Base-by-base conservation (phyloP, 202 grass and related monocot species). In the Carex sylvatica region DNA sequence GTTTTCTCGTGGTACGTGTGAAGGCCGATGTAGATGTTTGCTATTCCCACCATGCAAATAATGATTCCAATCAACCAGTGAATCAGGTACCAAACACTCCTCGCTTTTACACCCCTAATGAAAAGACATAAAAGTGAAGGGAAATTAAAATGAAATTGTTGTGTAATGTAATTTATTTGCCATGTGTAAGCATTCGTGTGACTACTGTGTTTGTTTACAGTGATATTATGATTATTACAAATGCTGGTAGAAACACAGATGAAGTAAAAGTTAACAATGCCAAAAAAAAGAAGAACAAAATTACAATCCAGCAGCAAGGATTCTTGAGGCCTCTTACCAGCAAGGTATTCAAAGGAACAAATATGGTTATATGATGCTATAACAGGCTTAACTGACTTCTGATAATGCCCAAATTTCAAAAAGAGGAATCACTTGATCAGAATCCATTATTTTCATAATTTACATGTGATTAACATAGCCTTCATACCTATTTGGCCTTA, bases 21-120 rank as follows among this genome's bases (percentile, higher is more conserved):
- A 19, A 99, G 80, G 70, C 97, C 97, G 70, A 91, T 64, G 88
- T 92, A 99, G 6, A 96, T 70, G 79, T 99, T 96, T 85, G 91
- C 88, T 33, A 94, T 79, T 62, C 97, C 97, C 36, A 91, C 76
- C 0, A 88, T 86, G 87, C 93, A 96, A 61, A 92, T 60, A 6
- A 8, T 81, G 9, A 88, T 75, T 62, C 97, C 93, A 7, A 96
- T 87, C 2, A 94, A 1, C 93, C 93, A 99, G 85, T 99, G 97
- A 22, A 85, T 24, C 70, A 89, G 79, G 85, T 93, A 99, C 93
- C 97, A 99, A 6, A 82, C 86, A 81, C 91, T 88, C 85, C 97
- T 83, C n/a, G 65, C 18, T 72, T 86, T 96, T 6, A 83, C 70
- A 28, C 91, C 89, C 70, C 92, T 98, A 82, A 83, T 36, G 54